These are phyloP conservation scores for Apiospora malaysiana DNA, from an alignment of 2,329 filamentous ascomycete genomes.

Conservation along the genomic window DNA sequence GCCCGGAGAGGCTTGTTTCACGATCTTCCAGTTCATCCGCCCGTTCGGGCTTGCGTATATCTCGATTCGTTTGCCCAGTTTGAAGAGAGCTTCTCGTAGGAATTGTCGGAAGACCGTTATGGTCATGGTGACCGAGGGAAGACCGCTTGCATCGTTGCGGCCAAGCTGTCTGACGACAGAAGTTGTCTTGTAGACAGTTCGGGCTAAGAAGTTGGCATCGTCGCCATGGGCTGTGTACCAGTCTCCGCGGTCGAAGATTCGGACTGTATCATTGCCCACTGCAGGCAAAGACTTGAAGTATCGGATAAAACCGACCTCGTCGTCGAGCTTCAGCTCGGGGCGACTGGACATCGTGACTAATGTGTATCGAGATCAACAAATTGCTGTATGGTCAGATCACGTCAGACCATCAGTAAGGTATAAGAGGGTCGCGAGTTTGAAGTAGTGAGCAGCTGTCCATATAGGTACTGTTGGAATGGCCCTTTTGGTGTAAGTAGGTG, in stretches of 20 bases:
- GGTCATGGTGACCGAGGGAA: conserved; percentile 94
- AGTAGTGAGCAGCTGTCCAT: neutral
- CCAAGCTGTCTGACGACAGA: conserved; percentile 92
- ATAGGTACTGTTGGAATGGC: neutral
- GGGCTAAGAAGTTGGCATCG: conserved; percentile 83
- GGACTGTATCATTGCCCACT: conserved; percentile 75
- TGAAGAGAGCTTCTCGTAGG: conserved; percentile 90
- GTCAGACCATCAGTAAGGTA: neutral
- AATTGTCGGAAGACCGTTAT: conserved; percentile 95
- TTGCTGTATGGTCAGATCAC: neutral
- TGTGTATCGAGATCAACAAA: conserved; percentile 2
- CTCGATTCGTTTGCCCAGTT: conserved; percentile 87
- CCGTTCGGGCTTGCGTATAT: conserved; percentile 80
- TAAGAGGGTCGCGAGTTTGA: neutral
- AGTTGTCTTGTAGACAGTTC: conserved; percentile 94
- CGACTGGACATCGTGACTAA: conserved; percentile 22
- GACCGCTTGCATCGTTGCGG: conserved; percentile 78
- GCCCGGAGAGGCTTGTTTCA: conserved; percentile 91
- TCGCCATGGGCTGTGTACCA: conserved; percentile 95
- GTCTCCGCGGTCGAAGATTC: conserved; percentile 92
- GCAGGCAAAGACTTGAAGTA: conserved; percentile 88
- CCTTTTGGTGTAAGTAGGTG: neutral
- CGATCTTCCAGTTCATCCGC: conserved; percentile 89
- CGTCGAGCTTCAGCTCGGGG: conserved; percentile 72
- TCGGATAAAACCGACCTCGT: conserved; percentile 95